A percentile compares a stretch with the other conserved stretches of the same genome.
Conservation (phyloP, 2,329 filamentous ascomycete genomes). For the Venturia pyrina region DNA sequence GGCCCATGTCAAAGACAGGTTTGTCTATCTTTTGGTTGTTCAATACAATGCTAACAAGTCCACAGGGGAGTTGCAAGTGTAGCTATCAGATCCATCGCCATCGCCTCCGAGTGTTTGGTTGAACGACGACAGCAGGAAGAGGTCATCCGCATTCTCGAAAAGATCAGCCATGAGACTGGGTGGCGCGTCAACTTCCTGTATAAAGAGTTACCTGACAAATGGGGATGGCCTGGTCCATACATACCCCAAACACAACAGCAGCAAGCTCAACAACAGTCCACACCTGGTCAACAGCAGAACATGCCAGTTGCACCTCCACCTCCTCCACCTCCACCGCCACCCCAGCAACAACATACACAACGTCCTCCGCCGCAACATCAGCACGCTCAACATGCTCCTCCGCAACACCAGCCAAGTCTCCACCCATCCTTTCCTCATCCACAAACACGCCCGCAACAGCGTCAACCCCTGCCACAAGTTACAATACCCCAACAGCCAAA, state of each 20-base stretch:
- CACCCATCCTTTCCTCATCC: conserved; percentile 15
- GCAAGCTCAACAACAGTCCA: conserved; percentile 14
- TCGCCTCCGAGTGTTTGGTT: conserved; percentile 64
- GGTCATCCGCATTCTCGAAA: conserved; percentile 64
- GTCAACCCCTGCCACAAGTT: conserved; percentile 18
- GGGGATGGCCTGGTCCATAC: conserved; percentile 51
- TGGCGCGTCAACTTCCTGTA: conserved; percentile 69
- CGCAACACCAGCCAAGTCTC: conserved; percentile 8
- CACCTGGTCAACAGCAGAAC: conserved; percentile 1
- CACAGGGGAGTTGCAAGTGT: conserved; percentile 61
- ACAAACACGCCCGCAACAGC: conserved; percentile 21
- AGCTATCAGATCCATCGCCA: conserved; percentile 66
- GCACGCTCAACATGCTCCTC: conserved; percentile 2
- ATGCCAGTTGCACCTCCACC: conserved; percentile 1
- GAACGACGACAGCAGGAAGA: conserved; percentile 67
- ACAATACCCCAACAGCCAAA: conserved; percentile 16
- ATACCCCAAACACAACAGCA: conserved; percentile 11
- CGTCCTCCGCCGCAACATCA: conserved; percentile 12
- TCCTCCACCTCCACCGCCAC: conserved; percentile 9
- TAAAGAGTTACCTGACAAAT: conserved; percentile 61
- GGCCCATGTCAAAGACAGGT: conserved; percentile 70
- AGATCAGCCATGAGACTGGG: conserved; percentile 65
- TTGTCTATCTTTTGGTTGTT: conserved; percentile 17
- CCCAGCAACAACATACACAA: conserved; percentile 15
- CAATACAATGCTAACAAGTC: conserved; percentile 12